Evolutionary conservation across 495 filamentous ascomycete species (phyloP).

Genomic region (Lineolata rhizophorae): DNA sequence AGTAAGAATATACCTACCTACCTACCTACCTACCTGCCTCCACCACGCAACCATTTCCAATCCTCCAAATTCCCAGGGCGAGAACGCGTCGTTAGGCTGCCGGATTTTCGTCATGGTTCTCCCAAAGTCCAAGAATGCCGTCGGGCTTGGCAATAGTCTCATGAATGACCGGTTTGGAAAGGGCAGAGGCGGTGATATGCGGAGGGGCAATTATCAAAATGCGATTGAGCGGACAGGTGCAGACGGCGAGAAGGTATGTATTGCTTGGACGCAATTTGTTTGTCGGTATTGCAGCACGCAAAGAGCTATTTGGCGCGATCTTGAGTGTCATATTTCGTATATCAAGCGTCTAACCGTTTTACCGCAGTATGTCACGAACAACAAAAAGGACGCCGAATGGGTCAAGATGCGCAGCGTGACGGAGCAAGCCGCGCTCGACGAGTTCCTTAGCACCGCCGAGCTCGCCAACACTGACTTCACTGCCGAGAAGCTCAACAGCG

Average conservation of each 20-base stretch:
- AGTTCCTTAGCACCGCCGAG: slow-evolving; percentile 70
- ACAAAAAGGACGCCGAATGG: slow-evolving; percentile 56
- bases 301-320: too few relatives aligned
- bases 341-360: too few relatives aligned
- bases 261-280: too few relatives aligned
- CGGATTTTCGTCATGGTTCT: slow-evolving; percentile 75
- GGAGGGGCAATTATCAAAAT: slow-evolving; percentile 11
- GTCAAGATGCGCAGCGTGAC: slow-evolving; percentile 97
- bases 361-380: slow-evolving; percentile 22
- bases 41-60: too few relatives aligned
- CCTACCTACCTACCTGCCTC: too few relatives aligned
- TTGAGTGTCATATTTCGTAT: too few relatives aligned
- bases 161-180: slow-evolving; percentile 91
- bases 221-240: slow-evolving; percentile 13
- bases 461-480: slow-evolving; percentile 96
- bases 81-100: too few relatives aligned
- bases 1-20: too few relatives aligned
- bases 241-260: slow-evolving; percentile 12
- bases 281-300: too few relatives aligned
- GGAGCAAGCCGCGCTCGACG: slow-evolving; percentile 87
- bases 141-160: slow-evolving; percentile 77
- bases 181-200: slow-evolving; percentile 50
- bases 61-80: too few relatives aligned
- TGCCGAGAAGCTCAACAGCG: slow-evolving; percentile 93
- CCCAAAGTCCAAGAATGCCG: slow-evolving; percentile 83